Conservation (phyloP, 2,329 filamentous ascomycete genomes). For the Cryphonectria japonica region DNA sequence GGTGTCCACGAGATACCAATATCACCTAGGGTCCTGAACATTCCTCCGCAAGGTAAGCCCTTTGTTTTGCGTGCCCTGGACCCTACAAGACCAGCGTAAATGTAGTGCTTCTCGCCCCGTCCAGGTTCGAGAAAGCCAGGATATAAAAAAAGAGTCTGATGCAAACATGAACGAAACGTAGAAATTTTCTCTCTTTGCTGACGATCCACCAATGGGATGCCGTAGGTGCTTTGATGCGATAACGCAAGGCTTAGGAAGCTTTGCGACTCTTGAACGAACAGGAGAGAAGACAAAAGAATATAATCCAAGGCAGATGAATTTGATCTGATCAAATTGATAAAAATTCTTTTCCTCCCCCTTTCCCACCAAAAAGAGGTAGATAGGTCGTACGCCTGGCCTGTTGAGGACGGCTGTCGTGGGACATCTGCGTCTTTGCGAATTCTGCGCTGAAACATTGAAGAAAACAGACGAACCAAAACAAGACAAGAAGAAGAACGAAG, state of each 20-base stretch:
- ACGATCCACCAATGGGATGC: neutral
- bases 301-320: neutral
- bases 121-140: neutral
- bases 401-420: slow-evolving; percentile 11
- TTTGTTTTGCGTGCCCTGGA: neutral
- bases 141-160: neutral
- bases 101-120: neutral
- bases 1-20: neutral
- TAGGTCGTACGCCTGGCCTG: slow-evolving; percentile 10
- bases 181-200: neutral
- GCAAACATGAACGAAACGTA: neutral
- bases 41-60: neutral
- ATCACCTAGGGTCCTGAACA: neutral
- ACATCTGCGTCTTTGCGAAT: slow-evolving; percentile 16
- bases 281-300: neutral
- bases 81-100: neutral
- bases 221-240: neutral
- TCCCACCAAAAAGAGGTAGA: neutral
- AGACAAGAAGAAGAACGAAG: neutral
- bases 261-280: neutral
- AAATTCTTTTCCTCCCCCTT: too few species aligned
- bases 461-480: neutral
- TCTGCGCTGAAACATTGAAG: slow-evolving; percentile 4
- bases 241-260: neutral
- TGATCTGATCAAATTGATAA: neutral